These are phyloP conservation scores for Apiotrichum laibachii DNA, from an alignment of 1,284 basidiomycete species.

Conservation along the genomic window DNA sequence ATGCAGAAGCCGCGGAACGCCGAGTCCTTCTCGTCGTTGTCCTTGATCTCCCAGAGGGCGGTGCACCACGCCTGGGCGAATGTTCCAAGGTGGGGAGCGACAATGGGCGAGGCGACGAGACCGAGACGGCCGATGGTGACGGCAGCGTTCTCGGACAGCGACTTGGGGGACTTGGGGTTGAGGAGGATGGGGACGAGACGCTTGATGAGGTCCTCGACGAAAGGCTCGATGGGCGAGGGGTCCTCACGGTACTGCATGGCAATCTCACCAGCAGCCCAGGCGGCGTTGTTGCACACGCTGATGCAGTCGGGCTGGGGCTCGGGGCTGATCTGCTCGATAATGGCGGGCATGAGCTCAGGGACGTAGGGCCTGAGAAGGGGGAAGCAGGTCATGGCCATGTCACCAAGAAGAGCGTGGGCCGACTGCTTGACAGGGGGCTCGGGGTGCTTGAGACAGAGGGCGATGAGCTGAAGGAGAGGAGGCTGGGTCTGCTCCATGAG, in stretches of 20 bases:
- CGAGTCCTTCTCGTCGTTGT: constrained; percentile 99
- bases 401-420: constrained; percentile 94
- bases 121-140: constrained; percentile 98
- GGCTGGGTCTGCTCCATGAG: constrained; percentile 69
- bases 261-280: constrained; percentile 98
- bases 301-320: constrained; percentile 78
- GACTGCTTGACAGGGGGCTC: constrained; percentile 94
- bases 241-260: constrained; percentile 70
- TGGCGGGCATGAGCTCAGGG: constrained; percentile 81
- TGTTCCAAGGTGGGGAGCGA: constrained; percentile 84
- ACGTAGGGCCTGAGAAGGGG: constrained; percentile 77
- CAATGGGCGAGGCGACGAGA: constrained; percentile 80
- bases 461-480: constrained; percentile 72
- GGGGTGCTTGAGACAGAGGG: constrained; percentile 84
- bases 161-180: constrained; percentile 84
- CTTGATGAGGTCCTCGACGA: constrained; percentile 80
- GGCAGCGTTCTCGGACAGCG: constrained; percentile 94
- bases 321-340: constrained; percentile 79
- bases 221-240: constrained; percentile 65
- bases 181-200: constrained; percentile 89
- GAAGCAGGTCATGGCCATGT: constrained; percentile 90
- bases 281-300: constrained; percentile 98
- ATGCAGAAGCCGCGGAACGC: constrained; percentile 97
- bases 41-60: constrained; percentile 95
- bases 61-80: constrained; percentile 97